Conservation (phyloP, 352 stramenopile species). For the Sclerospora graminicola region DNA sequence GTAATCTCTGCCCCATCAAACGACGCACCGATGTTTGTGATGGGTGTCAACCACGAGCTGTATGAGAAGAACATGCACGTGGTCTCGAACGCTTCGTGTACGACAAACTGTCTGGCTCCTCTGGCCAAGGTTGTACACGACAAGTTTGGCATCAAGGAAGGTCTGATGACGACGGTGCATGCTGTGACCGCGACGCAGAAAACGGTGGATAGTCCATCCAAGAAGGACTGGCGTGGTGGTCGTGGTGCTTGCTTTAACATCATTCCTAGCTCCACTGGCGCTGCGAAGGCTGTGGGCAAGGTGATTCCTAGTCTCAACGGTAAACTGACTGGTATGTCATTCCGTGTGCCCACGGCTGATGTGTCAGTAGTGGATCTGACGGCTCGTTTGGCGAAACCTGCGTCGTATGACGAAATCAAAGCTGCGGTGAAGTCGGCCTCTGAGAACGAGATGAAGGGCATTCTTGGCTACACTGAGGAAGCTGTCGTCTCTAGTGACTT, state of each 20-base stretch:
- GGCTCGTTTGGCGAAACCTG: constrained; percentile 69
- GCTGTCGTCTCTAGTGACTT: constrained; percentile 97
- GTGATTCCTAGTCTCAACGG: constrained; percentile 92
- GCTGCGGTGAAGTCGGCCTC: constrained; percentile 90
- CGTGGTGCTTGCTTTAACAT: constrained; percentile 97
- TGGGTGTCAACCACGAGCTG: constrained; percentile 95
- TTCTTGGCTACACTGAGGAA: constrained; percentile 98
- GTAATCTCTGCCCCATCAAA: constrained; percentile 96
- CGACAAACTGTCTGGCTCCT: constrained; percentile 98
- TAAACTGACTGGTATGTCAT: constrained; percentile 89
- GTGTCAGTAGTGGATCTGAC: constrained; percentile 88
- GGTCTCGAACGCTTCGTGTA: constrained; percentile 98
- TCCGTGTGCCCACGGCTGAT: constrained; percentile 85
- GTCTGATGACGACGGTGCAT: constrained; percentile 98
- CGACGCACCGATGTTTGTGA: constrained; percentile 98
- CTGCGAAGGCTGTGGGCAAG: constrained; percentile 98
- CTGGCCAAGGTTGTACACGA: constrained; percentile 98
- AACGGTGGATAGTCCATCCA: constrained; percentile 95
- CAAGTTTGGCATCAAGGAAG: constrained; percentile 97
- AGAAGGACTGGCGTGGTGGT: constrained; percentile 97
- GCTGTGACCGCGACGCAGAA: constrained; percentile 97
- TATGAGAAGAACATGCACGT: constrained; percentile 94
- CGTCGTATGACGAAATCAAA: constrained; percentile 98
- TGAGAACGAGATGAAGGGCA: constrained; percentile 92
- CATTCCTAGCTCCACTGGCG: constrained; percentile 96